Base-by-base conservation (phyloP, 2,329 filamentous ascomycete species). In the Neofusicoccum sp. region DNA sequence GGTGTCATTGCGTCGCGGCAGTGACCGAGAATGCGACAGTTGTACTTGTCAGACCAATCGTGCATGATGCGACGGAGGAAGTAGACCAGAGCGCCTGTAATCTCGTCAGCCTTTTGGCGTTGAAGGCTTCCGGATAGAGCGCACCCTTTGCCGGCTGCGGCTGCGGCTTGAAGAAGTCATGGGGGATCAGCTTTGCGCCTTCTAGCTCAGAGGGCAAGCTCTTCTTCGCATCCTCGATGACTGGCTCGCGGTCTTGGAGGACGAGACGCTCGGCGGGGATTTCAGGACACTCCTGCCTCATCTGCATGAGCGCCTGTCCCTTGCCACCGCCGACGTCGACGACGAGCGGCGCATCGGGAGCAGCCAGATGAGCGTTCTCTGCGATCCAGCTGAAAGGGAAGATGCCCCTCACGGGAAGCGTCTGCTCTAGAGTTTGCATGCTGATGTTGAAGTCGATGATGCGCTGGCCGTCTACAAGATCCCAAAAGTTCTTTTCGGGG, bases 281-380 rank as follows among this genome's bases (percentile, higher is more conserved):
- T 33, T 68, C 51, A 3, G 75, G 73, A 56, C 69, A 72, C 24
- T 66, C 68, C 16, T 66, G 62, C 41, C 66, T 70, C 6, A 80
- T 66, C 4, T 66, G 63, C 4, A 66, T 65, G n/a, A 70, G 70
- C 48, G 77, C 73, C n/a, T 79, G 74, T 0, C 78, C 78, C 7
- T 69, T 67, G 1, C 72, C 73, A 40, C 78, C 76, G 8, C 76
- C 76, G 9, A 80, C 67, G 62, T 80, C 75, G 2, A 80, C 75
- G 47, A 78, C 69, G 30, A 79, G 34, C 24, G 63, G 56, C 7
- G 51, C 49, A 9, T 63, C 58, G 4, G 36, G 24, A 30, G 34
- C 31, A 12, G 48, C 59, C 2, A 36, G 26, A 26, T 30, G n/a
- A 3, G 48, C 59, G 26, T 61, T 61, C 34, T 56, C 48, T 2